phyloP scores from a whole-genome alignment of 2,329 filamentous ascomycete species.

The Botryotinia globosa region DNA sequence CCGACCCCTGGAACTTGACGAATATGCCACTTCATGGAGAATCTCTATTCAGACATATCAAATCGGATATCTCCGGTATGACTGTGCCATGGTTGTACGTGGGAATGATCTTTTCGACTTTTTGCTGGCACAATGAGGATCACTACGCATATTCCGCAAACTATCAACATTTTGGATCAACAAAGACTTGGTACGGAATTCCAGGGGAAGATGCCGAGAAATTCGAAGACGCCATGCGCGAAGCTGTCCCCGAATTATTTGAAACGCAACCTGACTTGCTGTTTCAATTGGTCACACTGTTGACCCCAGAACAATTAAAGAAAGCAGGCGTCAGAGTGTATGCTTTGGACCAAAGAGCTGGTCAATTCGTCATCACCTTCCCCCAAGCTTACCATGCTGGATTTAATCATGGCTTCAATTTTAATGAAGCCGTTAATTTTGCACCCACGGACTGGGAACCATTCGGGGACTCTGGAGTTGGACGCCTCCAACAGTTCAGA shows the following conservation, averaged over 20 bases:
- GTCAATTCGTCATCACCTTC: slow-evolving; percentile 94
- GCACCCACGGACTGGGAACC: slow-evolving; percentile 94
- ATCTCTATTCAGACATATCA: slow-evolving; percentile 94
- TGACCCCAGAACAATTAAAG: slow-evolving; percentile 87
- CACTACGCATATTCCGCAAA: slow-evolving; percentile 98
- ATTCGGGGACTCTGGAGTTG: slow-evolving; percentile 80
- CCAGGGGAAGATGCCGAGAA: slow-evolving; percentile 90
- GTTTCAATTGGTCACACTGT: slow-evolving; percentile 93
- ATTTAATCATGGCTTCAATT: slow-evolving; percentile 98
- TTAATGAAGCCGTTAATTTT: slow-evolving; percentile 98
- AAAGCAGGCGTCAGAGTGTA: slow-evolving; percentile 93
- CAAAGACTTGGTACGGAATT: slow-evolving; percentile 99
- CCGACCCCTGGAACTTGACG: slow-evolving; percentile 94
- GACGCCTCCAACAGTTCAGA: slow-evolving; percentile 80
- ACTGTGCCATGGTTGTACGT: slow-evolving; percentile 99
- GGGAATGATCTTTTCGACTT: slow-evolving; percentile 98
- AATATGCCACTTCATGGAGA: slow-evolving; percentile 86
- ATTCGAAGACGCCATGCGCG: slow-evolving; percentile 92
- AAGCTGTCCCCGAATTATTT: slow-evolving; percentile 93
- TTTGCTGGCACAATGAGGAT: slow-evolving; percentile 99
- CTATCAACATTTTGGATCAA: slow-evolving; percentile 96
- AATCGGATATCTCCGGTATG: slow-evolving; percentile 98
- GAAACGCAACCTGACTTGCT: slow-evolving; percentile 94
- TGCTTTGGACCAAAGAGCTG: slow-evolving; percentile 91
- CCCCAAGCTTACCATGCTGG: slow-evolving; percentile 96